A percentile compares a stretch with the other conserved stretches of the same genome.
Evolutionary conservation across 78 protist species (phyloP).

Genomic region (Dictyostelium brefeldianum): DNA sequence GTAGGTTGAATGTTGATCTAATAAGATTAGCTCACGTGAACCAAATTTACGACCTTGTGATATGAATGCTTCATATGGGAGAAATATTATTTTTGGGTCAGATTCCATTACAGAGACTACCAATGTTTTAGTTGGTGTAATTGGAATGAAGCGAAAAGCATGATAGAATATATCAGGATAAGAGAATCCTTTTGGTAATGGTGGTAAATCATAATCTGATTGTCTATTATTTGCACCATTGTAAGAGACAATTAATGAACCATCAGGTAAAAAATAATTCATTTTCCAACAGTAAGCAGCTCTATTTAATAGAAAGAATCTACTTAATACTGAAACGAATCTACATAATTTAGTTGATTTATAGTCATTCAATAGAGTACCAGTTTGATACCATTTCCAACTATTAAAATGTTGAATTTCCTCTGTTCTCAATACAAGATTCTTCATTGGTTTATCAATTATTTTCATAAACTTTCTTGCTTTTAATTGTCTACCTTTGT

Average conservation of each 20-base stretch:
- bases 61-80: constrained; percentile 3
- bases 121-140: constrained; percentile 8
- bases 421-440: not conserved
- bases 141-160: constrained; percentile 41
- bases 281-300: constrained; percentile 76
- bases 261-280: constrained; percentile 31
- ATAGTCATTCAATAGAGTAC: not conserved
- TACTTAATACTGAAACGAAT: constrained; percentile 49
- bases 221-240: constrained; percentile 75
- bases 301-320: constrained; percentile 49
- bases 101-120: constrained; percentile 62
- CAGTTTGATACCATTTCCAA: constrained; percentile 75
- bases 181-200: constrained; percentile 36
- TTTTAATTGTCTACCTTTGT: constrained; percentile 36
- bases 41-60: constrained; percentile 30
- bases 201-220: constrained; percentile 52
- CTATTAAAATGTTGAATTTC: constrained; percentile 35
- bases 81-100: constrained; percentile 71
- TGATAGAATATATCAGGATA: constrained; percentile 69
- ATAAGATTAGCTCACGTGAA: constrained; percentile 24
- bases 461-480: constrained; percentile 62
- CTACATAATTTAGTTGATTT: constrained; percentile 20
- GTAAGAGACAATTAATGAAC: not conserved
- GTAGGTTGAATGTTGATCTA: constrained; percentile 19
- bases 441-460: constrained; percentile 28